Conservation (phyloP, 192 early-diverging fungal genomes). For the Coemansia interrupta region DNA sequence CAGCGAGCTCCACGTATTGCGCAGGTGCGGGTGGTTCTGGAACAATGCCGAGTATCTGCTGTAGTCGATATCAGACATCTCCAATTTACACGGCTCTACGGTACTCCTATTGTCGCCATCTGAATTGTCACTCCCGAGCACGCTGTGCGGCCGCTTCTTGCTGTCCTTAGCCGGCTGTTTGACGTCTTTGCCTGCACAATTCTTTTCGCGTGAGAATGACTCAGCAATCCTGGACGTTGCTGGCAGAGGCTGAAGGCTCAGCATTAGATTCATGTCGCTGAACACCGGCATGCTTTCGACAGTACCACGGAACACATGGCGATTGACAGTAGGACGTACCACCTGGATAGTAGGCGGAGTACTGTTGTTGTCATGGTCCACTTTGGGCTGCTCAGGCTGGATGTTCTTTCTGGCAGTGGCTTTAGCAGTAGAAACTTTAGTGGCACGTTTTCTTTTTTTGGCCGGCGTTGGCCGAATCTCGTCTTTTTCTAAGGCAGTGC, state of each 20-base stretch:
- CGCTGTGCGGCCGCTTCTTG: slow-evolving; percentile 15
- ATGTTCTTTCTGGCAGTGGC: too few species aligned
- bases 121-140: slow-evolving; percentile 28
- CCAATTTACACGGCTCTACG: slow-evolving; percentile 19
- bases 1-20: slow-evolving; percentile 34
- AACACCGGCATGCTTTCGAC: slow-evolving; percentile 40
- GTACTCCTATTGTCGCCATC: slow-evolving; percentile 7
- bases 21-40: slow-evolving; percentile 36
- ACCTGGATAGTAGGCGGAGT: not conserved
- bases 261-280: slow-evolving; percentile 28
- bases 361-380: not conserved
- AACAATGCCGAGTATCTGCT: slow-evolving; percentile 32
- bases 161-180: slow-evolving; percentile 1
- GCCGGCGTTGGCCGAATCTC: too few species aligned
- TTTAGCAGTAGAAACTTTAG: too few species aligned
- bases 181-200: slow-evolving; percentile 9
- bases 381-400: not conserved
- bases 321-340: not conserved
- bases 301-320: not conserved
- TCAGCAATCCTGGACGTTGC: not conserved
- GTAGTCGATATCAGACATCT: slow-evolving; percentile 35
- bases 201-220: not conserved
- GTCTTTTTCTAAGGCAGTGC: too few species aligned
- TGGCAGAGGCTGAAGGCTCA: slow-evolving; percentile 7
- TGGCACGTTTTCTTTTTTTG: too few species aligned